phyloP scores from a whole-genome alignment of 148 eudicot genomes.

The Hydrangea macrophylla region DNA sequence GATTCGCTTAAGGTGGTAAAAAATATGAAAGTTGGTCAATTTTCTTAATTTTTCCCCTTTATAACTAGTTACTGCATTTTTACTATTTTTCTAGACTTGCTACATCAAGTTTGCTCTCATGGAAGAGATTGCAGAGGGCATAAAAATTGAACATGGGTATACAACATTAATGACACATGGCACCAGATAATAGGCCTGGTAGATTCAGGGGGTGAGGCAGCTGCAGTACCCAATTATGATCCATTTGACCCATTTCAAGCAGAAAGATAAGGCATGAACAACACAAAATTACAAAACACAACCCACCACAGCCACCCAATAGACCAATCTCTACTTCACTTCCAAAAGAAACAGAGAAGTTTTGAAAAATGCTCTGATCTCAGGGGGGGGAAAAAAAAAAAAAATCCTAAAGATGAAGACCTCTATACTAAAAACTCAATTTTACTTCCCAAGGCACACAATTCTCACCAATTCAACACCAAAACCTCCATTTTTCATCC shows the following conservation, averaged over 20 bases:
- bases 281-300: too few relatives aligned
- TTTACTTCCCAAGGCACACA: neutral
- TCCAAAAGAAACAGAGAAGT: too few relatives aligned
- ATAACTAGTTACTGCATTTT: too few relatives aligned
- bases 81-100: too few relatives aligned
- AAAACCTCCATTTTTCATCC: neutral
- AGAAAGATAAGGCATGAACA: neutral
- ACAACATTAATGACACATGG: neutral
- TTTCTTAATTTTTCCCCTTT: too few relatives aligned
- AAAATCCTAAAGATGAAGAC: neutral
- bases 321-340: neutral
- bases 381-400: too few relatives aligned
- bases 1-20: too few relatives aligned
- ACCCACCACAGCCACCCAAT: too few relatives aligned
- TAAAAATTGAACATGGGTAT: too few relatives aligned
- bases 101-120: too few relatives aligned
- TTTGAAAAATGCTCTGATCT: neutral
- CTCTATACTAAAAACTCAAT: neutral
- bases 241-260: neutral
- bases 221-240: neutral
- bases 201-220: neutral
- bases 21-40: too few relatives aligned
- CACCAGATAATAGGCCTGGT: neutral
- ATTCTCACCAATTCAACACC: neutral
- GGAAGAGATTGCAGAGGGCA: too few relatives aligned